phyloP scores from a whole-genome alignment of 2,329 filamentous ascomycete genomes.

The Fusarium sp. region DNA sequence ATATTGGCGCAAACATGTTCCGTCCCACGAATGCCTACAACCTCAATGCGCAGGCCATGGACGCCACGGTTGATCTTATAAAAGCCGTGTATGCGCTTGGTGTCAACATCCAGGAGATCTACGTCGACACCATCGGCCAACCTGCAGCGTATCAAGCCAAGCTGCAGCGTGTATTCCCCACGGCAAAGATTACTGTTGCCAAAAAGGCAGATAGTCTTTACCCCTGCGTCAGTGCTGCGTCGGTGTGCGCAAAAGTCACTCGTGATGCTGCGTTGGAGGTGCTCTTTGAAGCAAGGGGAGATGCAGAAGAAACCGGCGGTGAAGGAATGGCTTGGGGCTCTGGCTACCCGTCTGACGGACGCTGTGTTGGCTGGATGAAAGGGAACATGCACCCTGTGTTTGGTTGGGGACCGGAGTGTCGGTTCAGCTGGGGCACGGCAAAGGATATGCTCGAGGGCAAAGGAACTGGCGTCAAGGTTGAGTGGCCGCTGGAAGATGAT shows the following conservation, averaged over 20 bases:
- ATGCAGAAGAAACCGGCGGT: constrained; percentile 49
- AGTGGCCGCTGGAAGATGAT: constrained; percentile 85
- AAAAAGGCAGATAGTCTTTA: constrained; percentile 95
- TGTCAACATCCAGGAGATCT: constrained; percentile 89
- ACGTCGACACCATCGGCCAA: constrained; percentile 92
- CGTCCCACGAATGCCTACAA: constrained; percentile 78
- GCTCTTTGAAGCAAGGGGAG: constrained; percentile 68
- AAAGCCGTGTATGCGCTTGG: constrained; percentile 79
- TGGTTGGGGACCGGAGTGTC: constrained; percentile 92
- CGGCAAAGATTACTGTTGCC: constrained; percentile 78
- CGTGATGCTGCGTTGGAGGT: constrained; percentile 89
- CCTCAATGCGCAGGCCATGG: constrained; percentile 95
- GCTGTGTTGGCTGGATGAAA: constrained; percentile 85
- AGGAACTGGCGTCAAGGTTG: constrained; percentile 75
- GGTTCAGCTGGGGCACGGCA: constrained; percentile 95
- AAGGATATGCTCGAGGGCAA: constrained; percentile 93
- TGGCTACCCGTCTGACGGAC: constrained; percentile 89
- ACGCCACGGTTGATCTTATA: constrained; percentile 88
- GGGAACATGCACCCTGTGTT: constrained; percentile 92
- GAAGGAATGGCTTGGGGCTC: constrained; percentile 80
- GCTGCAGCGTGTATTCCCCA: constrained; percentile 86
- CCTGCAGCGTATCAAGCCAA: constrained; percentile 87
- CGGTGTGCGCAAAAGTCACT: constrained; percentile 96
- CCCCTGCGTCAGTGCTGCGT: constrained; percentile 92
- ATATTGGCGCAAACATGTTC: constrained; percentile 85